phyloP scores from a whole-genome alignment of 345 rosid genomes.

The Streptanthus diversifolius region DNA sequence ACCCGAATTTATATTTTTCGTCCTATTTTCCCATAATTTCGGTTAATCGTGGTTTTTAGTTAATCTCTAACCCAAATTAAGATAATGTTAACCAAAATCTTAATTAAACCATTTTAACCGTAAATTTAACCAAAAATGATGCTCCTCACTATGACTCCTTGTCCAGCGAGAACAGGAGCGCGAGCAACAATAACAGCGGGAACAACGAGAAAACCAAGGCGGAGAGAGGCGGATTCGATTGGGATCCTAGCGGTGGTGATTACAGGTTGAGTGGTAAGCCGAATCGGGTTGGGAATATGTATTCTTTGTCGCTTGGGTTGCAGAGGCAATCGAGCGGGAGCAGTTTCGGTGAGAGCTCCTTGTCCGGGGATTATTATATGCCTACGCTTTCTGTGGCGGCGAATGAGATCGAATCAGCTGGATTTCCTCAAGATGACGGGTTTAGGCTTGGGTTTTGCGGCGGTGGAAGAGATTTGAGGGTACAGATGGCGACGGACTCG shows the following conservation, averaged over 20 bases:
- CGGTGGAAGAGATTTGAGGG: constrained; percentile 46
- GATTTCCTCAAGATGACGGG: constrained; percentile 54
- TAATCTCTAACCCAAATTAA: no score
- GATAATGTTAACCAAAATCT: no score
- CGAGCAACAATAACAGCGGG: constrained; percentile 7
- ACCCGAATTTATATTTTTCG: no score
- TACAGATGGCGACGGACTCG: constrained; percentile 37
- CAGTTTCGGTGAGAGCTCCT: constrained; percentile 91
- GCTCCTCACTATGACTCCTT: constrained; percentile 60
- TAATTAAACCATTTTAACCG: no score
- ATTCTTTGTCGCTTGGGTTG: constrained; percentile 52
- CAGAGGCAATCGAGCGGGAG: constrained; percentile 98
- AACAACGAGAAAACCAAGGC: constrained; percentile 41
- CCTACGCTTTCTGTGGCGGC: constrained; percentile 56
- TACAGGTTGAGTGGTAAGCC: constrained; percentile 43
- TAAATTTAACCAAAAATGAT: no score
- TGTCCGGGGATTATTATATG: constrained; percentile 81
- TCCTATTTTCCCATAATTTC: no score
- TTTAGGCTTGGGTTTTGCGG: constrained; percentile 33
- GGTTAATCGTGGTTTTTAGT: no score
- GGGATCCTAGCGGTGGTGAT: constrained; percentile 58
- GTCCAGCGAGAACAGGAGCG: constrained; percentile 55
- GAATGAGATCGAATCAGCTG: constrained; percentile 63
- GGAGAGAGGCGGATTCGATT: constrained; percentile 57
- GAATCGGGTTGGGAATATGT: constrained; percentile 51